Evolutionary conservation across 2,329 filamentous ascomycete genomes (phyloP).

Genomic region (Ceratocystiopsis sp.): DNA sequence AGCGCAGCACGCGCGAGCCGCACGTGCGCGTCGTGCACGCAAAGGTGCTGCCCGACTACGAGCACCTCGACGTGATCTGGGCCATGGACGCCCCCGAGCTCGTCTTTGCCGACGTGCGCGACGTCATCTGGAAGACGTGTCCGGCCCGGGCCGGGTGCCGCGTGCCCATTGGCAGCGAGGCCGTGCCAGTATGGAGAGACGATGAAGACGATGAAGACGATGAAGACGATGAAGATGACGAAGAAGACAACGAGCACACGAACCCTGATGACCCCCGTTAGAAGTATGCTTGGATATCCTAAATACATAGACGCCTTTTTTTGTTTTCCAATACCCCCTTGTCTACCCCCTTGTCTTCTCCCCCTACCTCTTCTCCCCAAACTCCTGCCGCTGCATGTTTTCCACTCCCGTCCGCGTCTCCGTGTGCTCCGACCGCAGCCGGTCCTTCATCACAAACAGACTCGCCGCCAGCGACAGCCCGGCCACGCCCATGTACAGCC

Average conservation of each 20-base stretch:
- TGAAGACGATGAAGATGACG: too few relatives aligned
- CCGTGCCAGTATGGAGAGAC: slow-evolving; percentile 23
- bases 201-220: neutral
- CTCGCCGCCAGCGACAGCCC: slow-evolving; percentile 2
- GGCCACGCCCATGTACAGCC: slow-evolving; percentile 4
- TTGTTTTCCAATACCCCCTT: too few relatives aligned
- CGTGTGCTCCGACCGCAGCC: slow-evolving; percentile 3
- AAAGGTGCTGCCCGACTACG: slow-evolving; percentile 72
- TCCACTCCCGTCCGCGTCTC: slow-evolving; percentile 5
- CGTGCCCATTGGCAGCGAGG: slow-evolving; percentile 46
- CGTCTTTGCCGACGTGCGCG: slow-evolving; percentile 63
- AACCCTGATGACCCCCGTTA: too few relatives aligned
- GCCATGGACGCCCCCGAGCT: slow-evolving; percentile 75
- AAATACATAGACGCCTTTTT: too few relatives aligned
- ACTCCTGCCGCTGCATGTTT: neutral
- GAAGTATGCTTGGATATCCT: too few relatives aligned
- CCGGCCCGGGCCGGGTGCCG: slow-evolving; percentile 34
- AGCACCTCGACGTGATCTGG: slow-evolving; percentile 92
- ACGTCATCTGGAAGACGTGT: slow-evolving; percentile 72
- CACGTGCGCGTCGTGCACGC: slow-evolving; percentile 64
- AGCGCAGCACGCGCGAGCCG: slow-evolving; percentile 49
- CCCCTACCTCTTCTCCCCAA: too few relatives aligned
- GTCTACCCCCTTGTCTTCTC: too few relatives aligned
- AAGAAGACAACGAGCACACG: too few relatives aligned
- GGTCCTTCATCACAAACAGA: slow-evolving; percentile 2